Evolutionary conservation across 2,329 filamentous ascomycete species (phyloP).

Genomic region (Epicoccum sorghinum): DNA sequence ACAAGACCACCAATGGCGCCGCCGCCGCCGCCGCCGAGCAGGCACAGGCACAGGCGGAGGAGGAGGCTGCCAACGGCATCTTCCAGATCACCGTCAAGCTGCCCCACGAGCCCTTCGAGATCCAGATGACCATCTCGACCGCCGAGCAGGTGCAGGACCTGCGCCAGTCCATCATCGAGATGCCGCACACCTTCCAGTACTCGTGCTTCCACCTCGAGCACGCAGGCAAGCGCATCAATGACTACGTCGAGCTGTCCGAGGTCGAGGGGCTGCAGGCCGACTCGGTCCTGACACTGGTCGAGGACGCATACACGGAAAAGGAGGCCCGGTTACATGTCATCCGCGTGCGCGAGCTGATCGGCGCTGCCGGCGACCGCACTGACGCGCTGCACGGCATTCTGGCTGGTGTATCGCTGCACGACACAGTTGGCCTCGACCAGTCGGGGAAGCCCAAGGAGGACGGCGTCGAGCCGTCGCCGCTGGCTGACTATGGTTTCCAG

Average conservation of each 20-base stretch:
- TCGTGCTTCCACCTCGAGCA: conserved; percentile 98
- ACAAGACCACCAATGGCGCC: conserved; percentile 28
- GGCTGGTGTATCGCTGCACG: conserved; percentile 85
- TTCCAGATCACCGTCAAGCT: conserved; percentile 80
- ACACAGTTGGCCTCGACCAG: conserved; percentile 66
- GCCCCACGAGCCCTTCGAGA: conserved; percentile 77
- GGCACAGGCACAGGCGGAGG: conserved; percentile 23
- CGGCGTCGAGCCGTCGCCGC: conserved; percentile 42
- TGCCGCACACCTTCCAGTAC: conserved; percentile 92
- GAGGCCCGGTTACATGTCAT: conserved; percentile 95
- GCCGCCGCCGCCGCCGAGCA: conserved; percentile 1
- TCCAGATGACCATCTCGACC: conserved; percentile 86
- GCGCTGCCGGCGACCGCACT: conserved; percentile 85
- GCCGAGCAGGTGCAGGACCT: conserved; percentile 98
- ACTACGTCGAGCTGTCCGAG: conserved; percentile 91
- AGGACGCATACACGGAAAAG: conserved; percentile 98
- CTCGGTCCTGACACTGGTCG: conserved; percentile 79
- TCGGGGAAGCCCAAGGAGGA: conserved; percentile 32
- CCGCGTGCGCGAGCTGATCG: conserved; percentile 88
- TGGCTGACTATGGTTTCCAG: conserved; percentile 79
- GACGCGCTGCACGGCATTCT: conserved; percentile 86
- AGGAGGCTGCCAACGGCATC: conserved; percentile 49
- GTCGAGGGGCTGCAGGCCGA: conserved; percentile 78
- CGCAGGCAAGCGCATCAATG: conserved; percentile 87
- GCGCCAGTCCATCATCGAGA: conserved; percentile 93